These are phyloP conservation scores for Amoebophrya sp. DNA, from an alignment of 169 alveolate species.

Conservation along the genomic window DNA sequence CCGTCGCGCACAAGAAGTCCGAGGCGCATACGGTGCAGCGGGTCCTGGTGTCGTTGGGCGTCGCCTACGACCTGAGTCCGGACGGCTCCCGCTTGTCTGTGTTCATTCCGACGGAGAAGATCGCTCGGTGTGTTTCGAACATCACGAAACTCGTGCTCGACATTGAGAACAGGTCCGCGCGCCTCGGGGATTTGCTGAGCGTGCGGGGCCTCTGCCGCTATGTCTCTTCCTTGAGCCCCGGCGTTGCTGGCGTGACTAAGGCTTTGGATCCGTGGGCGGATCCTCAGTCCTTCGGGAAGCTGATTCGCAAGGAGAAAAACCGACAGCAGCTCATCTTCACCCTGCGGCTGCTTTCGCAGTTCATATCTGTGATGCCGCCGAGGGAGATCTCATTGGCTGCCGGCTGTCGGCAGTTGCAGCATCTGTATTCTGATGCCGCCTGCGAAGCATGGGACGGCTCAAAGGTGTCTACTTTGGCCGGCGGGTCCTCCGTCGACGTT, in stretches of 20 bases:
- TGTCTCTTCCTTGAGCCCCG: not conserved
- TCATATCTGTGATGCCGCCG: not conserved
- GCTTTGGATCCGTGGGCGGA: not conserved
- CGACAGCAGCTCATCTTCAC: not conserved
- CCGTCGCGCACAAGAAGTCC: not conserved
- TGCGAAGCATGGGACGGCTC: not conserved
- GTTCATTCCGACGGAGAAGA: not conserved
- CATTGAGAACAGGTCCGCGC: not conserved
- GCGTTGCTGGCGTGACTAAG: not conserved
- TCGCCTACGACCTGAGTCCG: not conserved
- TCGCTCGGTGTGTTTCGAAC: not conserved
- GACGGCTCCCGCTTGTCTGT: not conserved
- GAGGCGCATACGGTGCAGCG: not conserved
- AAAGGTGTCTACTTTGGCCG: not conserved
- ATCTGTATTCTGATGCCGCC: not conserved
- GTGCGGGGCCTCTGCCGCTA: not conserved
- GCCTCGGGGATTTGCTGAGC: not conserved
- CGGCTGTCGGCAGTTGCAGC: not conserved
- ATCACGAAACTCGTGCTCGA: not conserved
- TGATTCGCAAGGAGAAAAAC: not conserved
- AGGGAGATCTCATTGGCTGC: not conserved
- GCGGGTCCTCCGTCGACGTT: not conserved
- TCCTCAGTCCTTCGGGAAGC: not conserved
- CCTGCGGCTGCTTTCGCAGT: not conserved
- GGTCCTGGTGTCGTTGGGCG: not conserved